Conservation (phyloP, 192 early-diverging fungal genomes). For the Glomus cerebriforme region DNA sequence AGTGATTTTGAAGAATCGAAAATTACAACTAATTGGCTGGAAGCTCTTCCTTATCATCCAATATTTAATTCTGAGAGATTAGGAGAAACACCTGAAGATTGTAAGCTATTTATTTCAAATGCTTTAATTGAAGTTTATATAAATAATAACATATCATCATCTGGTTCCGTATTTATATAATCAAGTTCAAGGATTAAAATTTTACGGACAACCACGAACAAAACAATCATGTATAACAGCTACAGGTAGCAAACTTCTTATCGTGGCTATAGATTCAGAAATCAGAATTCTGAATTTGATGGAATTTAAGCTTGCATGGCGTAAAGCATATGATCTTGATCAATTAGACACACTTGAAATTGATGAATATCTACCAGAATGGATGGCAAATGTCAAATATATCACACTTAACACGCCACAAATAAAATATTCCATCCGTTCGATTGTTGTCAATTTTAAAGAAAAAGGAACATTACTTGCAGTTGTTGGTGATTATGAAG, state of each 20-base stretch:
- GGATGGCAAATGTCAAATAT: constrained; percentile 17
- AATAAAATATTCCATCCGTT: constrained; percentile 62
- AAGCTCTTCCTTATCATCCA: constrained; percentile 9
- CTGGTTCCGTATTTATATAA: neutral
- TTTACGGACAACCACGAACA: neutral
- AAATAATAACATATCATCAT: neutral
- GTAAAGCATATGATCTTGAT: neutral
- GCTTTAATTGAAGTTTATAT: neutral
- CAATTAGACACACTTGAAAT: neutral
- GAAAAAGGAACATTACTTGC: constrained; percentile 58
- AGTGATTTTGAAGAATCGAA: neutral
- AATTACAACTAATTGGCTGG: constrained; percentile 19
- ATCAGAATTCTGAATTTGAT: constrained; percentile 22
- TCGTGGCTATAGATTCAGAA: constrained; percentile 21
- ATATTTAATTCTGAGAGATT: neutral
- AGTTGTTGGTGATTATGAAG: constrained; percentile 57
- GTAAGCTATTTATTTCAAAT: neutral
- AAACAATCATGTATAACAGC: constrained; percentile 26
- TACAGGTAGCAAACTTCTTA: neutral
- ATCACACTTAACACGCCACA: constrained; percentile 38
- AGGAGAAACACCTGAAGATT: neutral
- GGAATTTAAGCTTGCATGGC: constrained; percentile 17
- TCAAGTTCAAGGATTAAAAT: neutral
- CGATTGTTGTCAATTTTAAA: constrained; percentile 54
- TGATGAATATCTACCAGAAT: neutral